Base-by-base conservation (phyloP, 2,329 filamentous ascomycete genomes). In the Phyllosticta citrichinensis region DNA sequence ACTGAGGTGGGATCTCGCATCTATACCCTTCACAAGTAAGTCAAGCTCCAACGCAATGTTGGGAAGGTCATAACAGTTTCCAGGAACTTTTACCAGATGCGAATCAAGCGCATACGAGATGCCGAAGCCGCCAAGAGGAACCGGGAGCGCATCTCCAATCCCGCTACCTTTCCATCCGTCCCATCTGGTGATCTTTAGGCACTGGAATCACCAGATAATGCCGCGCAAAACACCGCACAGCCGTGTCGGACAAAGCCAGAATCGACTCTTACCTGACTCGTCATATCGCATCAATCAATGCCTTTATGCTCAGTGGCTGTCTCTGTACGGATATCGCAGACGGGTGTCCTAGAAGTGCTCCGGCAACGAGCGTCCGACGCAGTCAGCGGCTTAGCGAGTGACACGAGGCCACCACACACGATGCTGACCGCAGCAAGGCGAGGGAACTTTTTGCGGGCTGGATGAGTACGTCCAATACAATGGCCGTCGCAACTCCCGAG, bases 11-110 rank as follows among this genome's bases (percentile, higher is more conserved):
- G 87, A 61, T 87, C 90, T 20, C 84, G 93, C 52, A 82, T 96
- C 2, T 99, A 94, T 75, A 84, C 88, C 65, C 79, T 97, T 62
- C 88, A 93, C 70, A 91, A 87, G 88, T 93, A 75, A 40, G 33
- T 40, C 33, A 40, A 40, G 14, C 11, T 12, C 11, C 14, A 17
- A 12, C 11, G 14, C 14, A 11, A 14, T 5, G 14, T 14, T 10
- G 14, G 33, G 14, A 40, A 17, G 11, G 9, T 40, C 11, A 12
- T 5, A 40, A 40, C 33, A 11, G 14, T 14, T 51, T 12, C 27
- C 68, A 94, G 90, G 67, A 82, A 85, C 25, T 96, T 99, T 74
- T 95, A 91, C 71, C 87, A 93, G 67, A 89, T 91, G 77, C 85
- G 94, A 17, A 72, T 96, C 57, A 85, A 91, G 71, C 88, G 87